These are phyloP conservation scores for Fomes fomentarius DNA, from an alignment of 1,284 basidiomycete species.

Conservation along the genomic window DNA sequence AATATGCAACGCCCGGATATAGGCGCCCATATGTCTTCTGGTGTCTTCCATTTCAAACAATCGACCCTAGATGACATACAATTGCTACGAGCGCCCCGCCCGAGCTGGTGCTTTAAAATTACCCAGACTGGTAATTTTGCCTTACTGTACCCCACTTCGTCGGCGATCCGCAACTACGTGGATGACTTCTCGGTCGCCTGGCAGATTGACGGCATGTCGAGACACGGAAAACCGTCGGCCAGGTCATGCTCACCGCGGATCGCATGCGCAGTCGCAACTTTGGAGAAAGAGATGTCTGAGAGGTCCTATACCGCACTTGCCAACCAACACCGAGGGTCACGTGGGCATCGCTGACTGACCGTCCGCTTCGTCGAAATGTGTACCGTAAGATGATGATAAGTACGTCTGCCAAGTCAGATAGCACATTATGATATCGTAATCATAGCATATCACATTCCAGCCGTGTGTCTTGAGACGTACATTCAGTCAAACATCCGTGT, in stretches of 20 bases:
- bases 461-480: too few species aligned
- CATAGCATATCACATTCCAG: too few species aligned
- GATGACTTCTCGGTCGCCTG: neutral
- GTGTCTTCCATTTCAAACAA: neutral
- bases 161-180: neutral
- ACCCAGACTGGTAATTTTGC: neutral
- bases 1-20: neutral
- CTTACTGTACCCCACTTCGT: neutral
- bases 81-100: neutral
- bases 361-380: too few species aligned
- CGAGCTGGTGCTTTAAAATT: neutral
- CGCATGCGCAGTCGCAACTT: too few species aligned
- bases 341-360: too few species aligned
- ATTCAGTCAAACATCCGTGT: neutral
- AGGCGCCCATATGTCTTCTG: too few species aligned
- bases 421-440: neutral
- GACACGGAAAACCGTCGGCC: neutral
- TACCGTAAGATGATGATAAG: too few species aligned
- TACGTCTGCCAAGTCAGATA: conserved; percentile 2
- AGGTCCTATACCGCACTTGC: too few species aligned
- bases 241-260: neutral
- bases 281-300: too few species aligned
- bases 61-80: neutral
- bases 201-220: neutral
- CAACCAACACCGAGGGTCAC: too few species aligned